These are phyloP conservation scores for Actinomortierella ambigua DNA, from an alignment of 371 early-diverging fungal species.

Conservation along the genomic window DNA sequence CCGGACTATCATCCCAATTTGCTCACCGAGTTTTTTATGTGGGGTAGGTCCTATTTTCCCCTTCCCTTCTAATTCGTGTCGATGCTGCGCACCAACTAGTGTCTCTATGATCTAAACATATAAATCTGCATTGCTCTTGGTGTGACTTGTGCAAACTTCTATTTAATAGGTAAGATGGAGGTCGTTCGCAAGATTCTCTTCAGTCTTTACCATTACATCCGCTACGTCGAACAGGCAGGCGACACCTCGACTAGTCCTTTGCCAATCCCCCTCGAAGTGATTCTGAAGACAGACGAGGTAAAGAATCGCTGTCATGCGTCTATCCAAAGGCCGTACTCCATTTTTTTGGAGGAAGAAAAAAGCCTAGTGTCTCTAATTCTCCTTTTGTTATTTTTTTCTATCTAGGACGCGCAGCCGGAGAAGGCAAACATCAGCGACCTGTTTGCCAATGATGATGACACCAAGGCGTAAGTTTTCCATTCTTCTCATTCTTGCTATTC, in stretches of 20 bases:
- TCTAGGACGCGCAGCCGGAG: constrained; percentile 31
- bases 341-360: not conserved
- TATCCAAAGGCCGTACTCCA: not conserved
- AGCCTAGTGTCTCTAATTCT: not conserved
- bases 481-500: not conserved
- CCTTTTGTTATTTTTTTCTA: not conserved
- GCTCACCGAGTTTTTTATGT: constrained; percentile 74
- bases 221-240: constrained; percentile 53
- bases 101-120: too few species aligned
- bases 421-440: constrained; percentile 29
- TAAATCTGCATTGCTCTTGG: too few species aligned
- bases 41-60: constrained; percentile 56
- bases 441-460: constrained; percentile 46
- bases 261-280: constrained; percentile 55
- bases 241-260: constrained; percentile 51
- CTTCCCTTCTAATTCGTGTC: too few species aligned
- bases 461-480: constrained; percentile 9
- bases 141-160: not conserved
- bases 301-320: not conserved
- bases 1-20: constrained; percentile 83
- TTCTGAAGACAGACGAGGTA: constrained; percentile 60
- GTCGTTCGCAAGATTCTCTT: constrained; percentile 64
- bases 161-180: constrained; percentile 64
- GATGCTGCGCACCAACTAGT: too few species aligned
- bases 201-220: constrained; percentile 55